Evolutionary conservation across 1,284 basidiomycete genomes (phyloP).

Genomic region (Sphaerobolus stellatus): DNA sequence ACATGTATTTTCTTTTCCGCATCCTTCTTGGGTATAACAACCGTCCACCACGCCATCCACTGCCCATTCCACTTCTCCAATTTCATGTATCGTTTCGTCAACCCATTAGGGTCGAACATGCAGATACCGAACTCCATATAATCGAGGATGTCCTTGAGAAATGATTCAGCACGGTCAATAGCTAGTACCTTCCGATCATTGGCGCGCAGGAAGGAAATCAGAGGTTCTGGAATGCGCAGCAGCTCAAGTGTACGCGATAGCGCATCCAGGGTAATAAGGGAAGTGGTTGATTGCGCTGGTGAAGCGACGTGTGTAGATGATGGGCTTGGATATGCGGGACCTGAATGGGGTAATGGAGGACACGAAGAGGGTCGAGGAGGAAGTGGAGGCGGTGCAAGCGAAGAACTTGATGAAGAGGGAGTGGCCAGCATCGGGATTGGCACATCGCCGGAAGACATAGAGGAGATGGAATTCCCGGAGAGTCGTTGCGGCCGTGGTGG

Average conservation of each 20-base stretch:
- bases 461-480: no score
- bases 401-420: not conserved
- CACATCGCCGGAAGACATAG: no score
- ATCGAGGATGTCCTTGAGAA: slow-evolving; percentile 47
- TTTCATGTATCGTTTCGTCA: slow-evolving; percentile 45
- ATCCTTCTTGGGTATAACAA: not conserved
- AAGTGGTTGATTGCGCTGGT: not conserved
- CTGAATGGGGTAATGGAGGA: not conserved
- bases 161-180: slow-evolving; percentile 42
- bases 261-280: not conserved
- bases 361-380: slow-evolving; percentile 4
- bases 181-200: slow-evolving; percentile 46
- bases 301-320: not conserved
- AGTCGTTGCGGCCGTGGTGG: no score
- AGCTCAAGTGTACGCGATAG: not conserved
- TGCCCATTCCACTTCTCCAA: slow-evolving; percentile 43
- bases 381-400: slow-evolving; percentile 3
- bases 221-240: slow-evolving; percentile 14
- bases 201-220: slow-evolving; percentile 38
- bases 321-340: no score
- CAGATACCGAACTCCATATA: slow-evolving; percentile 54
- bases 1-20: not conserved
- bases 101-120: slow-evolving; percentile 53
- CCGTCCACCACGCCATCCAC: slow-evolving; percentile 60
- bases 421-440: not conserved